phyloP scores from a whole-genome alignment of 495 filamentous ascomycete genomes.

The Elasticomyces elasticus region DNA sequence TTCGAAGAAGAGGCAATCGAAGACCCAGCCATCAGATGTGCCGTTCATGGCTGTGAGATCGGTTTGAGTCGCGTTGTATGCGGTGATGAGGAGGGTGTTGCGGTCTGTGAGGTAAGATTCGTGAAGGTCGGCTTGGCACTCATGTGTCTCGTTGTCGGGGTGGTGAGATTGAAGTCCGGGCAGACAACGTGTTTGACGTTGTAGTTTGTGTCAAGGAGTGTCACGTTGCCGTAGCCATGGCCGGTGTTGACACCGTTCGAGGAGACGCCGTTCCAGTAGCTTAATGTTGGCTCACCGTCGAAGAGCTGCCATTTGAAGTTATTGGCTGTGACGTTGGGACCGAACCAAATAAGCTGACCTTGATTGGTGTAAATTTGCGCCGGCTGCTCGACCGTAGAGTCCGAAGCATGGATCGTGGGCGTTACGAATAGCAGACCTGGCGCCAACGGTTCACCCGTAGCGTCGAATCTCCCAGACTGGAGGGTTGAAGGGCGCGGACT shows the following conservation, averaged over 20 bases:
- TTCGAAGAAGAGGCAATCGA: constrained; percentile 20
- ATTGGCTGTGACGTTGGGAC: constrained; percentile 1
- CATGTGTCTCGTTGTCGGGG: constrained; percentile 1
- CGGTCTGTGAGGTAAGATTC: constrained; percentile 15
- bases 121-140: constrained; percentile 16
- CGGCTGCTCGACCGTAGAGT: not conserved
- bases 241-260: constrained; percentile 11
- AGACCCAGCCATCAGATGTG: constrained; percentile 14
- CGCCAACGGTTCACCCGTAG: constrained; percentile 8
- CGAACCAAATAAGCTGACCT: constrained; percentile 18
- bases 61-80: constrained; percentile 15
- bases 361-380: constrained; percentile 8
- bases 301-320: constrained; percentile 10
- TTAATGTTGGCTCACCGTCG: constrained; percentile 4
- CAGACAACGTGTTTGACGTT: constrained; percentile 7
- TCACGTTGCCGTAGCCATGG: constrained; percentile 19
- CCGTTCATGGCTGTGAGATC: constrained; percentile 16
- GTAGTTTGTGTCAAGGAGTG: constrained; percentile 16
- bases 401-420: not conserved
- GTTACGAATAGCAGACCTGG: constrained; percentile 15
- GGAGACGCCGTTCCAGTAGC: constrained; percentile 12
- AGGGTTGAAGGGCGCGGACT: constrained; percentile 9
- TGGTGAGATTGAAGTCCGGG: constrained; percentile 6
- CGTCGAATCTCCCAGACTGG: constrained; percentile 16
- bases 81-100: constrained; percentile 16